Evolutionary conservation across 106 monocot species (phyloP).

Genomic region (Amphibolis antarctica): DNA sequence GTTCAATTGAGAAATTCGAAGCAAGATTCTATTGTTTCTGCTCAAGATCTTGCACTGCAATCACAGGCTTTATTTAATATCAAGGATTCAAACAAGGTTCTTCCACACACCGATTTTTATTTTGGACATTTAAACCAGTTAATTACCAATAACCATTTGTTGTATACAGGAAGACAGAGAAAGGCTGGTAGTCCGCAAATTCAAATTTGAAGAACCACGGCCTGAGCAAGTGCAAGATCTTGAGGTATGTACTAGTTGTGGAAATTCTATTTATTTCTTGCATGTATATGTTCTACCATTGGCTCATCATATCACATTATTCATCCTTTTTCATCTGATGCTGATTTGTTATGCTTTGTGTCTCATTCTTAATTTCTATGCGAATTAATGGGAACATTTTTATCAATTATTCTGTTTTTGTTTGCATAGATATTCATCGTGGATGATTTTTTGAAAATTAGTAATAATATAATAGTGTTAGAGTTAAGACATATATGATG

Average conservation of each 20-base stretch:
- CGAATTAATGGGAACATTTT: no score
- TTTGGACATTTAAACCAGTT: not conserved
- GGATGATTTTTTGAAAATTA: no score
- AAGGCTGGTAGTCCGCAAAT: slow-evolving; percentile 61
- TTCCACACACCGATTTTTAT: not conserved
- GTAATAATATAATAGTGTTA: no score
- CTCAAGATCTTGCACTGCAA: slow-evolving; percentile 79
- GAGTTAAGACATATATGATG: no score
- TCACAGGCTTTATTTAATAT: slow-evolving; percentile 86
- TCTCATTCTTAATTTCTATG: no score
- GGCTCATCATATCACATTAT: no score
- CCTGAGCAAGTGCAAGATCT: slow-evolving; percentile 96
- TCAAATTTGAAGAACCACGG: slow-evolving; percentile 93
- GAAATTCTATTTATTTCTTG: no score
- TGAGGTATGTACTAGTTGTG: slow-evolving; percentile 35
- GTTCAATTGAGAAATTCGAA: slow-evolving; percentile 50
- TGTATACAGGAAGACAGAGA: slow-evolving; percentile 76
- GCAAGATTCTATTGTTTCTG: slow-evolving; percentile 42
- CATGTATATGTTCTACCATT: no score
- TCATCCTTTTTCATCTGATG: no score
- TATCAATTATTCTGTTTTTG: no score
- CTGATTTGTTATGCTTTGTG: no score
- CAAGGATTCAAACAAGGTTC: slow-evolving; percentile 92
- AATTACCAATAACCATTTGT: not conserved
- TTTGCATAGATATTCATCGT: no score